A percentile compares a stretch with the other conserved stretches of the same genome.
phyloP scores from a whole-genome alignment of 1,284 basidiomycete species.

The Porodaedalea pini region DNA sequence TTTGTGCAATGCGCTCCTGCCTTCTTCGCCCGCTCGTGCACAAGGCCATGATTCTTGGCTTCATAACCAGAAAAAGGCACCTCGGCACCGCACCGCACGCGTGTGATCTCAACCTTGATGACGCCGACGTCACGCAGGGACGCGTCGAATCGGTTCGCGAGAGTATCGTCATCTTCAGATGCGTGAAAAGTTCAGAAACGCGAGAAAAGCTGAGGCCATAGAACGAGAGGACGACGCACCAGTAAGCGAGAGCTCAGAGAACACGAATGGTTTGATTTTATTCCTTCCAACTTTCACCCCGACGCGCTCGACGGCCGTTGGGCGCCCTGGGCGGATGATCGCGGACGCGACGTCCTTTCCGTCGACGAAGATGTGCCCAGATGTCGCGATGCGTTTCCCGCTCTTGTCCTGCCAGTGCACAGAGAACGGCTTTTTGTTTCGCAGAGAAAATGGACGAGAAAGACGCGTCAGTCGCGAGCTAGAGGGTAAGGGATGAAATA shows the following conservation, averaged over 20 bases:
- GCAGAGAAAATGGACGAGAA: too few relatives aligned
- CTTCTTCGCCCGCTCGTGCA: conserved; percentile 22
- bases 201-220: neutral
- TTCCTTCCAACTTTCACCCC: conserved; percentile 17
- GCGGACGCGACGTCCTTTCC: conserved; percentile 24
- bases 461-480: neutral
- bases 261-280: conserved; percentile 19
- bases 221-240: conserved; percentile 6
- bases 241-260: conserved; percentile 21
- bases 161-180: conserved; percentile 21
- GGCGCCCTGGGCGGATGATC: conserved; percentile 22
- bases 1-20: conserved; percentile 22
- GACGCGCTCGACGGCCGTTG: conserved; percentile 19
- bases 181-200: neutral
- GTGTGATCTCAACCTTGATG: conserved; percentile 22
- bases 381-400: conserved; percentile 21
- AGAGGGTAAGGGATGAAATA: neutral
- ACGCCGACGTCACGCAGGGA: conserved; percentile 17
- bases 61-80: conserved; percentile 20
- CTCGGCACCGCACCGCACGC: conserved; percentile 17
- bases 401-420: conserved; percentile 23
- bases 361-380: conserved; percentile 24
- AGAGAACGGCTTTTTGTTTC: conserved; percentile 21
- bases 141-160: conserved; percentile 18
- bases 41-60: conserved; percentile 17